phyloP scores from a whole-genome alignment of 495 filamentous ascomycete genomes.

The Lasiosphaeriaceae sp. region DNA sequence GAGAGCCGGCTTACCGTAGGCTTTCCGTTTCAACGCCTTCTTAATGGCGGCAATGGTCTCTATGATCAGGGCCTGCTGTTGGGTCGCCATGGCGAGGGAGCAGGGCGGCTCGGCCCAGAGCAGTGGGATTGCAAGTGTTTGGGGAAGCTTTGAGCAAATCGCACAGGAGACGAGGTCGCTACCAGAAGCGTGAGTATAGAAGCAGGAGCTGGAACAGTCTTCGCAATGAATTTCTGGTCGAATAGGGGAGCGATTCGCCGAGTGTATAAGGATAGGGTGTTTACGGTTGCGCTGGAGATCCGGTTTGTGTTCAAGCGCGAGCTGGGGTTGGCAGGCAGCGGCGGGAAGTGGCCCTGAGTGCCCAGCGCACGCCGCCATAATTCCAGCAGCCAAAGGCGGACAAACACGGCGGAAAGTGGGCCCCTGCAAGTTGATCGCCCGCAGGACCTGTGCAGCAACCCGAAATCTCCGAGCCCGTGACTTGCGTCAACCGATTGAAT shows the following conservation, averaged over 20 bases:
- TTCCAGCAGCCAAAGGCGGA: not conserved
- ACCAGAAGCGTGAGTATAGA: too few relatives aligned
- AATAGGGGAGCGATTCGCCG: too few relatives aligned
- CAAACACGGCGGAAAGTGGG: constrained; percentile 1
- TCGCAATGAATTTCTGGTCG: too few relatives aligned
- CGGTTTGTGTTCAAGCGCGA: not conserved
- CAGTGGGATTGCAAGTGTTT: not conserved
- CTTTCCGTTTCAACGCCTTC: constrained; percentile 26
- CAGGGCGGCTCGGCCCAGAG: not conserved
- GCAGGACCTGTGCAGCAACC: not conserved
- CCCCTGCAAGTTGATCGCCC: not conserved
- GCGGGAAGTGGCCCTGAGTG: not conserved
- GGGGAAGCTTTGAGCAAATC: not conserved
- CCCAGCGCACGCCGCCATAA: not conserved
- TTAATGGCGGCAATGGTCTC: constrained; percentile 25
- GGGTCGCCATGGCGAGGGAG: constrained; percentile 23
- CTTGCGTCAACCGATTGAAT: not conserved
- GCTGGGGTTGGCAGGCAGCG: too few relatives aligned
- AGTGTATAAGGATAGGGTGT: too few relatives aligned
- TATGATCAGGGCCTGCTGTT: constrained; percentile 29
- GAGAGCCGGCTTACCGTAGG: constrained; percentile 19
- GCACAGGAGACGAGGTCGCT: not conserved
- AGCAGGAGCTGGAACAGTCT: too few relatives aligned
- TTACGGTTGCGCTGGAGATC: not conserved
- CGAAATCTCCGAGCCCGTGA: not conserved